Conservation (phyloP, 768 basidiomycete species). For the Tubosaeta brunneosetosa region DNA sequence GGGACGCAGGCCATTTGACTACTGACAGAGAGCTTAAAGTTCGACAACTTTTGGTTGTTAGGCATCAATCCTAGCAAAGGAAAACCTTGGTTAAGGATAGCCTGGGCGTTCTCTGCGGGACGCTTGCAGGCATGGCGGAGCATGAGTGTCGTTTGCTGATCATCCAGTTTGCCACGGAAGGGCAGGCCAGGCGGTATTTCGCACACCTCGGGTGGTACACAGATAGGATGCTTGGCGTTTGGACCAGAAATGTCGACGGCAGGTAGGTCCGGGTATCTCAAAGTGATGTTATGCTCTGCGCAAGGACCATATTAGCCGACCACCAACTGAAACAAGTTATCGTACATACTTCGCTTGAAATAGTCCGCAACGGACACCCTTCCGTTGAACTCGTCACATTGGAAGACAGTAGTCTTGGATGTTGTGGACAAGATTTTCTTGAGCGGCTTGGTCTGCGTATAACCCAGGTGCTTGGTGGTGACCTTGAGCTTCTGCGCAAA, state of each 20-base stretch:
- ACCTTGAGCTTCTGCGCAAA: slow-evolving; percentile 56
- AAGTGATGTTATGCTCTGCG: slow-evolving; percentile 53
- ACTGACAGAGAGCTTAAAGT: slow-evolving; percentile 57
- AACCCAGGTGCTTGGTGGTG: slow-evolving; percentile 50
- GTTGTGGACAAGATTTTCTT: slow-evolving; percentile 35
- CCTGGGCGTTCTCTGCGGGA: slow-evolving; percentile 53
- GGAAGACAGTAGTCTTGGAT: slow-evolving; percentile 48
- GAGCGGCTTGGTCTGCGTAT: slow-evolving; percentile 47
- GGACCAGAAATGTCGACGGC: slow-evolving; percentile 50
- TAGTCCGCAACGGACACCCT: slow-evolving; percentile 57
- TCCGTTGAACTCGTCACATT: slow-evolving; percentile 51
- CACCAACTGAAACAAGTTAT: neutral
- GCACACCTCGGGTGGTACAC: slow-evolving; percentile 69
- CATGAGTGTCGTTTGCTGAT: slow-evolving; percentile 66
- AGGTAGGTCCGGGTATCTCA: slow-evolving; percentile 48
- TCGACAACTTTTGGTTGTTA: slow-evolving; percentile 36
- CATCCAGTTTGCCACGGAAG: slow-evolving; percentile 56
- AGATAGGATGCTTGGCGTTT: slow-evolving; percentile 29
- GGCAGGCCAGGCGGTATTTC: slow-evolving; percentile 55
- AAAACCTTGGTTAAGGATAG: slow-evolving; percentile 59
- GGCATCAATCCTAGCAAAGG: slow-evolving; percentile 48
- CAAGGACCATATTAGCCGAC: slow-evolving; percentile 6
- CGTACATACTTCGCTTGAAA: slow-evolving; percentile 53
- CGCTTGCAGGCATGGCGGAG: slow-evolving; percentile 62
- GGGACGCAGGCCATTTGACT: slow-evolving; percentile 60